Conservation (phyloP, 345 rosid genomes). For the Linum tenue region DNA sequence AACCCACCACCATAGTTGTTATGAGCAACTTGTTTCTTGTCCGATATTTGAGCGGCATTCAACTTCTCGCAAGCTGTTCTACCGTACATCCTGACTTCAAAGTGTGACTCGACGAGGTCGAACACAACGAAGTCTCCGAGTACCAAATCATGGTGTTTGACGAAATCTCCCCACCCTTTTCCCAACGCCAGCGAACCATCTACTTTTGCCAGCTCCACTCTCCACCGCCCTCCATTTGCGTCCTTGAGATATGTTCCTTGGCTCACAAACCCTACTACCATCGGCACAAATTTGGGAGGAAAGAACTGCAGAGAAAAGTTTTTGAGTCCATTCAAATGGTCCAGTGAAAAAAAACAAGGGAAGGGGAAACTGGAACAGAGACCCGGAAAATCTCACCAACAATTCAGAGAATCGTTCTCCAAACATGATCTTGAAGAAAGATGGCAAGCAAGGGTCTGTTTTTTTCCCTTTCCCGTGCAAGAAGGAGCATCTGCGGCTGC, state of each 20-base stretch:
- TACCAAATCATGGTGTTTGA: constrained; percentile 22
- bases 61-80: constrained; percentile 27
- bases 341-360: neutral
- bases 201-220: constrained; percentile 15
- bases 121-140: constrained; percentile 33
- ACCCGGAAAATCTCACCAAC: constrained; percentile 20
- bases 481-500: constrained; percentile 18
- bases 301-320: constrained; percentile 23
- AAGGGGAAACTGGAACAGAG: neutral
- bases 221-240: constrained; percentile 23
- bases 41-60: constrained; percentile 10
- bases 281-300: constrained; percentile 32
- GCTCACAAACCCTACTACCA: constrained; percentile 15
- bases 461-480: constrained; percentile 13
- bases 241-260: constrained; percentile 25
- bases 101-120: constrained; percentile 20
- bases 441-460: constrained; percentile 10
- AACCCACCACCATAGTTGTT: too few species aligned
- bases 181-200: constrained; percentile 23
- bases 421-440: constrained; percentile 38
- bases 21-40: neutral
- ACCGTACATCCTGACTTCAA: constrained; percentile 28
- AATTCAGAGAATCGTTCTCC: constrained; percentile 15
- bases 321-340: neutral
- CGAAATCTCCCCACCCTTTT: constrained; percentile 33